These are phyloP conservation scores for Trametes pubescens DNA, from an alignment of 1,284 basidiomycete species.

Conservation along the genomic window DNA sequence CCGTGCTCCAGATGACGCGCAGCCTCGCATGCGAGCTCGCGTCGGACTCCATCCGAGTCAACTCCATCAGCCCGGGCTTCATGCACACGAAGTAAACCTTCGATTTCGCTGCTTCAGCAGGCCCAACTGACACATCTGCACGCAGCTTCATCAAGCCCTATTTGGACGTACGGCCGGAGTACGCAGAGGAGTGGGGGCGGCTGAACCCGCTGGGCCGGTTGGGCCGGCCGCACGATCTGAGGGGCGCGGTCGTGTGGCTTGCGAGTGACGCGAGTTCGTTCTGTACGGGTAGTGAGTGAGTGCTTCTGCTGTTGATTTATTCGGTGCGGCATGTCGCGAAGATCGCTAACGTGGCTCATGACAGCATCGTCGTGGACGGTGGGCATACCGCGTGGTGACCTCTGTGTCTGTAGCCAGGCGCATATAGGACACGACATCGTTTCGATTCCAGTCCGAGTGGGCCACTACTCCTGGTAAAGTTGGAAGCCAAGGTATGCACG, in stretches of 20 bases:
- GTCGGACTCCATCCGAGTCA: slow-evolving; percentile 72
- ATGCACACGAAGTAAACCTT: slow-evolving; percentile 3
- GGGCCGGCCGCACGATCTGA: slow-evolving; percentile 76
- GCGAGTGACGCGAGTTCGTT: slow-evolving; percentile 79
- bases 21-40: slow-evolving; percentile 88
- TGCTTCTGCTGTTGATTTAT: slow-evolving; percentile 29
- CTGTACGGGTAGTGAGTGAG: slow-evolving; percentile 78
- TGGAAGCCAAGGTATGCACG: no score
- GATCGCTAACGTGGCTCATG: background rate
- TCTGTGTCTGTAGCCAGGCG: no score
- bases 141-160: slow-evolving; percentile 2
- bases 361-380: slow-evolving; percentile 70
- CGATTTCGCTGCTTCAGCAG: no score
- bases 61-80: slow-evolving; percentile 71
- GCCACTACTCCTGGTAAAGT: no score
- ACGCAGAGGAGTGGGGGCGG: slow-evolving; percentile 66
- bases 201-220: slow-evolving; percentile 74
- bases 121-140: background rate
- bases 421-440: no score
- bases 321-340: no score
- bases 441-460: no score
- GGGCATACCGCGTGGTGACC: slow-evolving; percentile 76
- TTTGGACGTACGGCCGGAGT: slow-evolving; percentile 2
- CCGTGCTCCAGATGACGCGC: slow-evolving; percentile 81
- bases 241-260: slow-evolving; percentile 79